Percentiles rank a stretch among this genome's conserved stretches.
Conservation (phyloP, 2,329 filamentous ascomycete genomes). For the Cladosporium oxysporum region DNA sequence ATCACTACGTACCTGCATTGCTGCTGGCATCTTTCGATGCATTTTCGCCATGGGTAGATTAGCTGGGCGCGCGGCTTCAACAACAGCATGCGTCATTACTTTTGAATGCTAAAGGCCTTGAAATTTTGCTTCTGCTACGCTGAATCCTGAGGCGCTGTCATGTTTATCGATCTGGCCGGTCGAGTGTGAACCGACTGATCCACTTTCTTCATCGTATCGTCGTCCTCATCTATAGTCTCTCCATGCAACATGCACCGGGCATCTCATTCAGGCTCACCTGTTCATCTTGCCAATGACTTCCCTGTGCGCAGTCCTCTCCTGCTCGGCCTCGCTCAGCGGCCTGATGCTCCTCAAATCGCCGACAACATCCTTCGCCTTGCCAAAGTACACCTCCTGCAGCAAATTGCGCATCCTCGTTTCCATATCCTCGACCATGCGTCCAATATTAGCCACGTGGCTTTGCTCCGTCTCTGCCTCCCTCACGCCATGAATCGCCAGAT, state of each 20-base stretch:
- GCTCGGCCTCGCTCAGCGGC: conserved; percentile 79
- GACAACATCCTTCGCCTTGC: conserved; percentile 98
- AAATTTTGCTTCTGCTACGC: background rate
- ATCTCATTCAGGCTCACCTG: background rate
- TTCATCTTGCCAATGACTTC: conserved; percentile 73
- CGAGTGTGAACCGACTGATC: background rate
- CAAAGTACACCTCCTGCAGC: conserved; percentile 98
- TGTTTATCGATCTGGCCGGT: background rate
- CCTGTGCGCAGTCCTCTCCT: conserved; percentile 79
- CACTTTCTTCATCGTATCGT: conserved; percentile 1
- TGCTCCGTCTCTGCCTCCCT: conserved; percentile 69
- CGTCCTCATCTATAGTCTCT: conserved; percentile 4
- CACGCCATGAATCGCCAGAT: conserved; percentile 66
- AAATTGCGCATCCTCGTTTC: conserved; percentile 99
- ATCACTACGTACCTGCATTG: background rate
- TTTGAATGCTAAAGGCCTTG: background rate
- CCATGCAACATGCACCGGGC: background rate
- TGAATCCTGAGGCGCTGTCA: background rate
- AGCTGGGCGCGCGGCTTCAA: background rate
- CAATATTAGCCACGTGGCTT: conserved; percentile 94
- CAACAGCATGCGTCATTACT: background rate
- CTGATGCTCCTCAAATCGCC: conserved; percentile 89
- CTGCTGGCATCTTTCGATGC: background rate
- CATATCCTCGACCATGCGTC: conserved; percentile 96
- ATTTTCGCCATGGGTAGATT: background rate